A percentile compares a stretch with the other conserved stretches of the same genome.
These are phyloP conservation scores for Ampelomyces quisqualis DNA, from an alignment of 2,329 filamentous ascomycete genomes.

Conservation along the genomic window DNA sequence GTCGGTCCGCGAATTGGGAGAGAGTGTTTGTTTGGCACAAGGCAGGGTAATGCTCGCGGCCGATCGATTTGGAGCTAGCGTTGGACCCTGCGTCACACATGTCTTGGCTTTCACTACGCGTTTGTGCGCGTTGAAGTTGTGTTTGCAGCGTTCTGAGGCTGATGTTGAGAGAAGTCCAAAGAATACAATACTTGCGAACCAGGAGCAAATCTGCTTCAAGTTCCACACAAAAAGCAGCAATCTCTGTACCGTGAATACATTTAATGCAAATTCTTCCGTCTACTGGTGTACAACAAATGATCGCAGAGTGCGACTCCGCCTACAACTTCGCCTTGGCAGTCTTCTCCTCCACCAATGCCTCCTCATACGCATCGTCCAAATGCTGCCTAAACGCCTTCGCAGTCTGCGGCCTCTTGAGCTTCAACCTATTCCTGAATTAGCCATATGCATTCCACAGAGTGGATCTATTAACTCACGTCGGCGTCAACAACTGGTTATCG, in stretches of 20 bases:
- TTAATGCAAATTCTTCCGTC: no score
- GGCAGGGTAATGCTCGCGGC: slow-evolving; percentile 7
- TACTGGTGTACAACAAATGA: no score
- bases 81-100: slow-evolving; percentile 18
- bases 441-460: not conserved
- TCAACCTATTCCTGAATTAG: slow-evolving; percentile 54
- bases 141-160: no score
- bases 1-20: slow-evolving; percentile 1
- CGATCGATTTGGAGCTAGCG: slow-evolving; percentile 1
- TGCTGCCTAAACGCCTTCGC: slow-evolving; percentile 61
- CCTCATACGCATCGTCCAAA: slow-evolving; percentile 62
- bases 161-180: no score
- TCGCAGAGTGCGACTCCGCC: no score
- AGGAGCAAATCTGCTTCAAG: no score
- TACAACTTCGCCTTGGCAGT: slow-evolving; percentile 53
- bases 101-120: slow-evolving; percentile 9
- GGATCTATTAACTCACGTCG: slow-evolving; percentile 66
- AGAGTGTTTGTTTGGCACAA: slow-evolving; percentile 10
- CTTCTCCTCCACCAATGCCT: slow-evolving; percentile 49
- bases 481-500: slow-evolving; percentile 86
- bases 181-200: no score
- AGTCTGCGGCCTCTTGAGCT: slow-evolving; percentile 69
- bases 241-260: no score
- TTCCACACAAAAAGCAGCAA: no score
- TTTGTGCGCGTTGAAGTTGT: no score